phyloP scores from a whole-genome alignment of 73 alveolate species.

The Blepharisma japonicum region DNA sequence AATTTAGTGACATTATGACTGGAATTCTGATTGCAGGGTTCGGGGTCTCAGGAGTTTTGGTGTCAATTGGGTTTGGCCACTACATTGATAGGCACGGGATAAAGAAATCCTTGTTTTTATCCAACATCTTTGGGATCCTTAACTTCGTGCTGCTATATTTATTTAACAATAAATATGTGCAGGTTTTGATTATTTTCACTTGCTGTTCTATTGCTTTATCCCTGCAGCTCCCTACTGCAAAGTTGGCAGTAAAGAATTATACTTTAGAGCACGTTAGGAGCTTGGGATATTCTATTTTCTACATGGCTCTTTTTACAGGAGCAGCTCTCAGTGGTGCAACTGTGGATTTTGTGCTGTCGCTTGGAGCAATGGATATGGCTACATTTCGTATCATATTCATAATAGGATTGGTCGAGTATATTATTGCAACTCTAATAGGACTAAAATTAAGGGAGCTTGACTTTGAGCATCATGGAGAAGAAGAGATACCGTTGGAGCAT shows the following conservation, averaged over 20 bases:
- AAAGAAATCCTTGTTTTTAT: neutral
- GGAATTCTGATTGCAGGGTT: conserved; percentile 14
- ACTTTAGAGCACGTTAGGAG: neutral
- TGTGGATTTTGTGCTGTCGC: conserved; percentile 4
- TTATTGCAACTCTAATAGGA: neutral
- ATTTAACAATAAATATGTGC: neutral
- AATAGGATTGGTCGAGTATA: neutral
- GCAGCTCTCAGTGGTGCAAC: neutral
- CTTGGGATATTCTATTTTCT: conserved; percentile 1
- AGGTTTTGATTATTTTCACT: neutral
- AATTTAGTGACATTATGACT: neutral
- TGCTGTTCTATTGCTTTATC: neutral
- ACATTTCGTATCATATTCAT: neutral
- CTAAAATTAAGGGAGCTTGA: conserved; percentile 7
- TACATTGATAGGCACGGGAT: neutral
- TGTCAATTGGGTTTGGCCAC: neutral
- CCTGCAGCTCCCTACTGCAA: neutral
- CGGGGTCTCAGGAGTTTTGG: neutral
- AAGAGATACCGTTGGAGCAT: neutral
- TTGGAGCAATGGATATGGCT: neutral
- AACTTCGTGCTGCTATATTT: neutral
- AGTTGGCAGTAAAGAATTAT: conserved; percentile 20
- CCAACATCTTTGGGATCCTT: neutral
- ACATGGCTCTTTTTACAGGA: conserved; percentile 5
- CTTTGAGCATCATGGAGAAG: conserved; percentile 12